A percentile compares a stretch with the other conserved stretches of the same genome.
phyloP scores from a whole-genome alignment of 2,329 filamentous ascomycete species.

The Stagonosporopsis cucurbitacearum region DNA sequence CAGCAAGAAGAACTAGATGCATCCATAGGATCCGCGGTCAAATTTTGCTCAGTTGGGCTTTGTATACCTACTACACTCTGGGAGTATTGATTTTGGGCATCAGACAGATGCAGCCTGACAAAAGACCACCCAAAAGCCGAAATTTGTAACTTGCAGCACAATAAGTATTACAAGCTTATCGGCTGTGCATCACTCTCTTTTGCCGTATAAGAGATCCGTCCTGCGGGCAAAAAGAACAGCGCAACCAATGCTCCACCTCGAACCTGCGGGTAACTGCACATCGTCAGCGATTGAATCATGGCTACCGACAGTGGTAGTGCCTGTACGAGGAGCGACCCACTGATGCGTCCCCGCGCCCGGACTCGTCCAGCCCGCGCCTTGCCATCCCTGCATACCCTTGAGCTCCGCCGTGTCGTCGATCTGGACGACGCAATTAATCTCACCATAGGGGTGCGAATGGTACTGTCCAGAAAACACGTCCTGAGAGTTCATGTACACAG shows the following conservation, averaged over 20 bases:
- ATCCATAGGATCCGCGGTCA: not conserved
- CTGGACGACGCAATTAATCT: constrained; percentile 63
- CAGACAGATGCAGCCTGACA: not conserved
- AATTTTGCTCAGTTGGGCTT: not conserved
- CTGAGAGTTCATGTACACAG: constrained; percentile 63
- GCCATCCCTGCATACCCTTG: constrained; percentile 64
- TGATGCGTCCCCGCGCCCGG: constrained; percentile 64
- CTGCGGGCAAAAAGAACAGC: constrained; percentile 63
- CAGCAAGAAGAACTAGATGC: not conserved
- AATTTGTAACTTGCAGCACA: not conserved
- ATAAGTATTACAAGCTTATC: not conserved
- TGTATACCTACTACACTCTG: not conserved
- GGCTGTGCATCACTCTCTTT: constrained; percentile 44
- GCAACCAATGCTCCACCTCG: constrained; percentile 59
- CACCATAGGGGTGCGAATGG: constrained; percentile 61
- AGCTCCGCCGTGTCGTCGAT: constrained; percentile 59
- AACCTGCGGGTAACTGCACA: constrained; percentile 57
- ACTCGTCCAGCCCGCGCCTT: constrained; percentile 63
- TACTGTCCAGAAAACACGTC: constrained; percentile 61
- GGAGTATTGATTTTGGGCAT: not conserved
- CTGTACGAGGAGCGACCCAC: constrained; percentile 19
- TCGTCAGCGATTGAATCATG: not conserved
- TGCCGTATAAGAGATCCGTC: constrained; percentile 59
- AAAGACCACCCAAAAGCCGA: not conserved
- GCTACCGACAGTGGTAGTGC: no score